phyloP scores from a whole-genome alignment of 2,329 filamentous ascomycete genomes.

The Fusarium devonianum region DNA sequence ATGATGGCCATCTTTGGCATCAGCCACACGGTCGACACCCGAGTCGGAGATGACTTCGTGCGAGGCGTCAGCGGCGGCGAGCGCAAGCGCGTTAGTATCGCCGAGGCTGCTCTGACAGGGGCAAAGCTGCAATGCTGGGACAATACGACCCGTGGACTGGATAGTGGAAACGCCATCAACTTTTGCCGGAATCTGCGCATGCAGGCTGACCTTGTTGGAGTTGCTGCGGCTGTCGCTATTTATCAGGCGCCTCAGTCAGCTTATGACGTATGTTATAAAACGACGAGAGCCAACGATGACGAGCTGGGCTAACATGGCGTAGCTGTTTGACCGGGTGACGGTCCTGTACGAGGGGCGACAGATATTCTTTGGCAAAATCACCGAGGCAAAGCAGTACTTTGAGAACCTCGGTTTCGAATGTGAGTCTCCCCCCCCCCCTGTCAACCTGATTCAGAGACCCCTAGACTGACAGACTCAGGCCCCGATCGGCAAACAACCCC shows the following conservation, averaged over 20 bases:
- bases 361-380: conserved; percentile 68
- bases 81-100: conserved; percentile 78
- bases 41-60: conserved; percentile 73
- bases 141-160: conserved; percentile 42
- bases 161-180: conserved; percentile 42
- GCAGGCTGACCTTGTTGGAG: conserved; percentile 39
- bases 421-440: not conserved
- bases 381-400: conserved; percentile 68
- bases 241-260: conserved; percentile 70
- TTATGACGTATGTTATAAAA: conserved; percentile 56
- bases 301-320: conserved; percentile 51
- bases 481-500: conserved; percentile 39
- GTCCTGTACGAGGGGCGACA: conserved; percentile 73
- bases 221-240: conserved; percentile 47
- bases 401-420: conserved; percentile 48
- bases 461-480: conserved; percentile 24
- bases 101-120: conserved; percentile 62
- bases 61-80: conserved; percentile 81
- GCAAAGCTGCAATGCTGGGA: conserved; percentile 46
- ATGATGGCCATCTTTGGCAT: conserved; percentile 81
- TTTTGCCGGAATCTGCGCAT: conserved; percentile 39
- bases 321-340: conserved; percentile 71
- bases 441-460: not conserved
- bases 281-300: not conserved
- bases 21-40: conserved; percentile 73